Evolutionary conservation across 305 asterid genomes (phyloP), one percentile per base, ranked within the genome.

Genomic region (Andrographis paniculata): DNA sequence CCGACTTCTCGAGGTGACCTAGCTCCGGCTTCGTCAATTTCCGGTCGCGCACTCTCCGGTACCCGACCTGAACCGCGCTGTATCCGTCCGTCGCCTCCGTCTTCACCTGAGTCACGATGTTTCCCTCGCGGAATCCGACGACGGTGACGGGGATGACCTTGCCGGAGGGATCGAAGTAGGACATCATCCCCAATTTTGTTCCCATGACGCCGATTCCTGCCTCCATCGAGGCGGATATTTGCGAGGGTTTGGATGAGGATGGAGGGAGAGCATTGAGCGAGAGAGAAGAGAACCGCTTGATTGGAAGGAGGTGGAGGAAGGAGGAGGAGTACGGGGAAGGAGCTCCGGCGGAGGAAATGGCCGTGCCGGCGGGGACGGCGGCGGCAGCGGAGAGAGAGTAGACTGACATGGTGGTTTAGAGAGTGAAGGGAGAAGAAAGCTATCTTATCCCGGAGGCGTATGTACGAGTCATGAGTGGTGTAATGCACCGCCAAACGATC

Each of bases 181-280:
- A 63, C 99, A 91, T 91, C 99, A 91, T 91, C 0, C 99, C 99
- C 4, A 91, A 61, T 60, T 91, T 86, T 14, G 96, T 83, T 2
- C 77, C 96, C 99, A 91, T 78, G 12, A 91, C 64, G 45, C 99
- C 96, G 11, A 91, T 50, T 30, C 96, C 99, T 19, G 99, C 96
- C 66, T 91, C 99, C 70, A 74, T 46, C 36, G 96, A 82, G 54
- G 92, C 78, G 45, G 82, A 69, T 54, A 83, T 63, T 50, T 45
- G 35, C 0, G 54, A 56, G 33, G 61, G 60, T 40, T 62, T 55
- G 47, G 78, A 41, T 36, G 82, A 59, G 28, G 77, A 37, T 41
- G 82, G 57, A 23, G 78, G 33, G 45, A 67, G 43, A 30, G 78
- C 75, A 57, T 60, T 62, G 55, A 45, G 75, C 31, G 70, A 64